Percentiles rank a stretch among this genome's conserved stretches.
Conservation (phyloP, 768 basidiomycete genomes). For the Dioszegia aurantiaca region DNA sequence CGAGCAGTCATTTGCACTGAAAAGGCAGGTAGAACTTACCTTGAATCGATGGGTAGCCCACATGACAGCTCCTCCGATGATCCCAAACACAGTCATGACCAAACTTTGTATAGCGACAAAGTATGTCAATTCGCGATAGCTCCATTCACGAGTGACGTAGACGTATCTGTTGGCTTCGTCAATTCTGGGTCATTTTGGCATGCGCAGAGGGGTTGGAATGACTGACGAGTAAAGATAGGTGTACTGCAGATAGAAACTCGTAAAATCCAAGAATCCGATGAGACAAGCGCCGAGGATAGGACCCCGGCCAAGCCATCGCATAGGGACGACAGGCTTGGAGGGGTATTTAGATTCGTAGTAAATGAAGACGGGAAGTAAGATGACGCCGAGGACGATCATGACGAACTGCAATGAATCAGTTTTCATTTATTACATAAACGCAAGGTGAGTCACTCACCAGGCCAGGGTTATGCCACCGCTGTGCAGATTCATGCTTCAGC, state of each 20-base stretch:
- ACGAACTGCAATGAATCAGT: constrained; percentile 32
- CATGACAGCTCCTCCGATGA: constrained; percentile 63
- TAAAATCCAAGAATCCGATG: constrained; percentile 60
- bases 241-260: constrained; percentile 60
- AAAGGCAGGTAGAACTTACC: constrained; percentile 43
- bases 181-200: not conserved
- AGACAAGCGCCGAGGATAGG: constrained; percentile 62
- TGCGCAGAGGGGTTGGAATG: constrained; percentile 54
- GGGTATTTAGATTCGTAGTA: constrained; percentile 57
- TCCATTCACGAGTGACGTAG: constrained; percentile 55
- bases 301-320: constrained; percentile 61
- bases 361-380: constrained; percentile 33
- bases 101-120: constrained; percentile 64
- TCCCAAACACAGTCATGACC: constrained; percentile 62
- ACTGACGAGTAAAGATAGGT: constrained; percentile 71
- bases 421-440: not conserved
- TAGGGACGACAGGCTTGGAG: constrained; percentile 62
- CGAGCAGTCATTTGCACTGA: not conserved
- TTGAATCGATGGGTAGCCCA: constrained; percentile 61
- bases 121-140: constrained; percentile 61
- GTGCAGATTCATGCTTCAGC: constrained; percentile 7
- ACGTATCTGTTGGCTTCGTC: constrained; percentile 41
- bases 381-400: constrained; percentile 53
- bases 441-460: constrained; percentile 30
- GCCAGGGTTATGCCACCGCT: constrained; percentile 46